phyloP scores from a whole-genome alignment of 164 flowering plant genomes.

The Tinospora cordifolia region DNA sequence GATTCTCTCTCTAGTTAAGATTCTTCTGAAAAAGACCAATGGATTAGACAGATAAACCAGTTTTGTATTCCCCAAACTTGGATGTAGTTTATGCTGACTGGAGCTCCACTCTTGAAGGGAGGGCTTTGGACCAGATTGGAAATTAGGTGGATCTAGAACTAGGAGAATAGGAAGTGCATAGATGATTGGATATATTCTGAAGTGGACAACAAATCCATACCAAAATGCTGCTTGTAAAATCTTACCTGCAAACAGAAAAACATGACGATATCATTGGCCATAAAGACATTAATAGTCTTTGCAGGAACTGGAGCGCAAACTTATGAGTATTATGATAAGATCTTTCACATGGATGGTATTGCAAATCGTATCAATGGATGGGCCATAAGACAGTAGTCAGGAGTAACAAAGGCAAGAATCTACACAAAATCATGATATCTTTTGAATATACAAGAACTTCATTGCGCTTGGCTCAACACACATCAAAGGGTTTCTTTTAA shows the following conservation, averaged over 20 bases:
- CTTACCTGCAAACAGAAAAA: constrained; percentile 39
- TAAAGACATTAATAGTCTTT: neutral
- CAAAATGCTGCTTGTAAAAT: constrained; percentile 74
- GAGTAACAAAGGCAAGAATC: neutral
- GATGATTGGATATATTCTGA: constrained; percentile 87
- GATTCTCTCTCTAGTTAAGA: constrained; percentile 47
- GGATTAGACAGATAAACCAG: constrained; percentile 5
- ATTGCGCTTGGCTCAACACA: no score
- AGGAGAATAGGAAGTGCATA: constrained; percentile 77
- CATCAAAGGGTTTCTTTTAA: neutral
- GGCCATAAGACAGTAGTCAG: neutral
- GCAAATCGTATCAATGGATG: neutral
- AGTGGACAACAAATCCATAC: constrained; percentile 93
- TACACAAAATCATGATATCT: neutral
- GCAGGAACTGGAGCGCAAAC: no score
- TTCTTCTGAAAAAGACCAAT: constrained; percentile 26
- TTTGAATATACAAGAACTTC: no score
- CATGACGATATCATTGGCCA: neutral
- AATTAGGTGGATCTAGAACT: constrained; percentile 48
- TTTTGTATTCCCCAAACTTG: constrained; percentile 13
- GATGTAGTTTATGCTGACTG: constrained; percentile 17
- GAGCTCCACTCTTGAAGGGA: constrained; percentile 35
- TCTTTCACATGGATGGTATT: no score
- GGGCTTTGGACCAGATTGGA: constrained; percentile 44
- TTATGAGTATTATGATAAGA: no score